Evolutionary conservation across 352 stramenopile species (phyloP).

Genomic region (Lagenidium sp.): DNA sequence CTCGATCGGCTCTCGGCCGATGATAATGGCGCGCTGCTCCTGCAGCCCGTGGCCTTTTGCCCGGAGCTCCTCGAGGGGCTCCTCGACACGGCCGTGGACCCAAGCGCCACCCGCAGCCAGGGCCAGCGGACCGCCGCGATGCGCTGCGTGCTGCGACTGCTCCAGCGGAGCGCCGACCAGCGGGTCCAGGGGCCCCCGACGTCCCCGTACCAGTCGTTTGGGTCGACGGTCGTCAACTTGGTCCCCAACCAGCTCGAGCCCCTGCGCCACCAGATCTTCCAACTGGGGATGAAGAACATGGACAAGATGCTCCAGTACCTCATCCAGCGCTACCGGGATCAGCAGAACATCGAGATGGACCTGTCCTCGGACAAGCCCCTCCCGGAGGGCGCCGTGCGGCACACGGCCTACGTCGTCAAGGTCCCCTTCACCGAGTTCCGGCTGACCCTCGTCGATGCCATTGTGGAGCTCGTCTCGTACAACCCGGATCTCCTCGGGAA

Average conservation of each 20-base stretch:
- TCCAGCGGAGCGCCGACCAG: slow-evolving; percentile 67
- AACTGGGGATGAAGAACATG: slow-evolving; percentile 53
- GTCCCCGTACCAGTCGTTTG: slow-evolving; percentile 81
- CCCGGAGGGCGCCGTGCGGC: slow-evolving; percentile 53
- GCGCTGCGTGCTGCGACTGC: slow-evolving; percentile 65
- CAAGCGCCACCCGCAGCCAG: slow-evolving; percentile 21
- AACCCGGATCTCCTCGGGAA: slow-evolving; percentile 62
- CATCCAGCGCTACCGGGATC: slow-evolving; percentile 65
- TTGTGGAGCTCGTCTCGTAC: slow-evolving; percentile 81
- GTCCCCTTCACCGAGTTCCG: slow-evolving; percentile 87
- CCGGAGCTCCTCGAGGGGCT: slow-evolving; percentile 77
- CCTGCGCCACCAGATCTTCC: slow-evolving; percentile 64
- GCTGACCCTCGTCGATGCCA: slow-evolving; percentile 70
- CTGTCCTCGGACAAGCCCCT: slow-evolving; percentile 45
- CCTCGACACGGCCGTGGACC: slow-evolving; percentile 49
- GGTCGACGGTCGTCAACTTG: slow-evolving; percentile 76
- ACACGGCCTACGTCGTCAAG: slow-evolving; percentile 85
- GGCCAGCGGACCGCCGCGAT: slow-evolving; percentile 78
- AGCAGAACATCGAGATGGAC: slow-evolving; percentile 76
- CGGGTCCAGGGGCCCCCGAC: slow-evolving; percentile 73
- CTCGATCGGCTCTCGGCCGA: slow-evolving; percentile 81
- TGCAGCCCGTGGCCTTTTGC: slow-evolving; percentile 80
- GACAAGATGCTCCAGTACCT: slow-evolving; percentile 61
- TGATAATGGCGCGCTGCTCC: slow-evolving; percentile 81
- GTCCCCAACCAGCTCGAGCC: slow-evolving; percentile 72